Conservation (phyloP, 805 yeast genomes). For the Metschnikowia anglica region DNA sequence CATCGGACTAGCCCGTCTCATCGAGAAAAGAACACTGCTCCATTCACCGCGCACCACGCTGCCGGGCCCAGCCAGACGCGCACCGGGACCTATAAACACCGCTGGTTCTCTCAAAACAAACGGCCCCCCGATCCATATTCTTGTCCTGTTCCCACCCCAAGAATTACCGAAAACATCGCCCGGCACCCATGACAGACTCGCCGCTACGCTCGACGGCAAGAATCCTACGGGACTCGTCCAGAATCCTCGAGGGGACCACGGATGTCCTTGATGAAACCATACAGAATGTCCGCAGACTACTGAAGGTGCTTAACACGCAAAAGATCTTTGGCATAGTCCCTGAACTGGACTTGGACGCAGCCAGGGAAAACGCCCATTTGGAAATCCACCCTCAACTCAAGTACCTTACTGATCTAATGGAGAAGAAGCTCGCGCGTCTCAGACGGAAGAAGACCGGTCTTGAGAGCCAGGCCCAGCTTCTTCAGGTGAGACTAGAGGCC, state of each 20-base stretch:
- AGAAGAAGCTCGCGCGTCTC: slow-evolving; percentile 32
- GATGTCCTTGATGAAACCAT: slow-evolving; percentile 35
- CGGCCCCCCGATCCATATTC: too few species aligned
- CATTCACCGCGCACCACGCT: too few species aligned
- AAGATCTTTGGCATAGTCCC: slow-evolving; percentile 53
- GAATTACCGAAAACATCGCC: too few species aligned
- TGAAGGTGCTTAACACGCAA: slow-evolving; percentile 41
- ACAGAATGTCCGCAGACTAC: slow-evolving; percentile 41
- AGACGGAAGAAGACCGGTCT: slow-evolving; percentile 34
- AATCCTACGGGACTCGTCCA: slow-evolving; percentile 24
- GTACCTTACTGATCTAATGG: slow-evolving; percentile 30
- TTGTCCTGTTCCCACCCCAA: not conserved
- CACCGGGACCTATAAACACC: too few species aligned
- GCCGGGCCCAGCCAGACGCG: too few species aligned
- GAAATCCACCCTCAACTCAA: slow-evolving; percentile 45
- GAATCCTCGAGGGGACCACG: slow-evolving; percentile 34
- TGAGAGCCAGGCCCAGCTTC: slow-evolving; percentile 40
- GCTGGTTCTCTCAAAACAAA: too few species aligned
- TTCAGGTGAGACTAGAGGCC: slow-evolving; percentile 36
- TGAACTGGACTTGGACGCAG: slow-evolving; percentile 42
- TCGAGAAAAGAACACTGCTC: too few species aligned
- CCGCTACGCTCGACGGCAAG: not conserved
- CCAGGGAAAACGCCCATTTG: slow-evolving; percentile 31
- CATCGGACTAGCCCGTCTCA: too few species aligned
- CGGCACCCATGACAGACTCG: not conserved